These are phyloP conservation scores for Alternaria brassicae DNA, from an alignment of 2,329 filamentous ascomycete genomes.

Conservation along the genomic window DNA sequence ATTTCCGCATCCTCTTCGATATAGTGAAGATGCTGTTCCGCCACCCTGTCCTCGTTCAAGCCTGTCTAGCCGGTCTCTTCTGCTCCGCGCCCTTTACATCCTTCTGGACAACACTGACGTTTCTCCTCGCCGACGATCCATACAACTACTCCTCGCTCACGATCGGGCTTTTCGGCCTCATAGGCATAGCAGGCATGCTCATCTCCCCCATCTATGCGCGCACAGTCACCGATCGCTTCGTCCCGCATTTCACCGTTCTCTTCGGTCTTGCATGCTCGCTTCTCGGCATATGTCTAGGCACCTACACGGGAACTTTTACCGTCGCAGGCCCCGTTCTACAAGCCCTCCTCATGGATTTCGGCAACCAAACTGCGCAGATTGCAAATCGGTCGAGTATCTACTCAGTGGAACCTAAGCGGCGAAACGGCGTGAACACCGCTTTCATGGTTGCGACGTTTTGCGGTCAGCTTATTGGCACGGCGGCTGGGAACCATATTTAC, in stretches of 20 bases:
- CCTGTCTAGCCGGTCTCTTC: constrained; percentile 71
- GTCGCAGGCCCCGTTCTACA: constrained; percentile 77
- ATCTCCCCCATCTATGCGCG: constrained; percentile 74
- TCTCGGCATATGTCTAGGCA: constrained; percentile 69
- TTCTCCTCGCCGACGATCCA: constrained; percentile 73
- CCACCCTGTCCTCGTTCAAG: constrained; percentile 74
- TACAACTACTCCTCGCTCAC: constrained; percentile 71
- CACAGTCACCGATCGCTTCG: constrained; percentile 72
- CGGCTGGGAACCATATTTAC: constrained; percentile 62
- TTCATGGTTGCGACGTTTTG: constrained; percentile 81
- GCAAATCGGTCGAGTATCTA: constrained; percentile 77
- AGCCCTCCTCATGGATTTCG: constrained; percentile 73
- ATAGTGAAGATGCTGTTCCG: constrained; percentile 69
- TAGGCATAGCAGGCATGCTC: constrained; percentile 74
- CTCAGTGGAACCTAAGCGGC: constrained; percentile 70
- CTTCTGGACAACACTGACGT: constrained; percentile 80
- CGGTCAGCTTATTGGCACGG: constrained; percentile 74
- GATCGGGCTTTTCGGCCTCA: constrained; percentile 80
- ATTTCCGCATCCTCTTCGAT: constrained; percentile 68
- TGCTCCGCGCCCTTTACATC: constrained; percentile 67
- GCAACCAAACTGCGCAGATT: constrained; percentile 75
- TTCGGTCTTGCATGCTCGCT: constrained; percentile 67
- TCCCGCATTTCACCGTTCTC: constrained; percentile 72
- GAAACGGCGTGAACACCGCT: constrained; percentile 80
- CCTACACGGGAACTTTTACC: constrained; percentile 69